Evolutionary conservation across 768 basidiomycete species (phyloP), one percentile per base, ranked within the genome.

Genomic region (Serendipita indica): DNA sequence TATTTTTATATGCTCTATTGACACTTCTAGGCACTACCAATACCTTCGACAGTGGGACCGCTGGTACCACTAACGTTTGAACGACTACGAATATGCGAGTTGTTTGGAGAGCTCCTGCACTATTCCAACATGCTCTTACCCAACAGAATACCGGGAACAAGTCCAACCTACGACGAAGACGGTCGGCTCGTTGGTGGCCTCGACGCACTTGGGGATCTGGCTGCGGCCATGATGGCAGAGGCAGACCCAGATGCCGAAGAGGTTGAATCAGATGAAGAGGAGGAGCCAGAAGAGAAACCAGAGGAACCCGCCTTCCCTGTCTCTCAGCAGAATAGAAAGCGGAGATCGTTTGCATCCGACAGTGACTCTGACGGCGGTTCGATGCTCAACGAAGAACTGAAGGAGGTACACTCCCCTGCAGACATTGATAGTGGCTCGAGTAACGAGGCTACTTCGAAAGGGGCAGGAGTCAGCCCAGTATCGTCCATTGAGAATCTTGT

Each of bases 91-190:
- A 91, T 98, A 65, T 89, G 91, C 71, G 96, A 99, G 70, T 76
- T 99, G 12, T 92, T 94, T 65, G 96, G 94, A 18, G 96, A 99
- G 68, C 80, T 99, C 3, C 73, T 98, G 25, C 96, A 99, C 67
- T 96, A 92, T 68, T 98, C 96, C 16, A 98, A 96, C 66, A 98
- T 99, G 94, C 83, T 88, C 3, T 78, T 98, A 22, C 75, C 98
- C 27, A 98, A 98, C 68, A 88, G 96, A 7, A 71, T 79, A 0
- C 67, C 78, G 0, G 82, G 84, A 46, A 82, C 77, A 58, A 78
- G 80, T 45, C 75, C 79, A 22, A 72, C 82, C n/a, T 92, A 90
- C 69, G 89, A 89, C 66, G 72, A 75, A 1, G 81, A 89, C 57
- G 94, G 94, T 18, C 80, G 88, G 27, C 71, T 99, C 39, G 81